These are phyloP conservation scores for Chytriomyces sp. DNA, from an alignment of 192 early-diverging fungal species.

Conservation along the genomic window DNA sequence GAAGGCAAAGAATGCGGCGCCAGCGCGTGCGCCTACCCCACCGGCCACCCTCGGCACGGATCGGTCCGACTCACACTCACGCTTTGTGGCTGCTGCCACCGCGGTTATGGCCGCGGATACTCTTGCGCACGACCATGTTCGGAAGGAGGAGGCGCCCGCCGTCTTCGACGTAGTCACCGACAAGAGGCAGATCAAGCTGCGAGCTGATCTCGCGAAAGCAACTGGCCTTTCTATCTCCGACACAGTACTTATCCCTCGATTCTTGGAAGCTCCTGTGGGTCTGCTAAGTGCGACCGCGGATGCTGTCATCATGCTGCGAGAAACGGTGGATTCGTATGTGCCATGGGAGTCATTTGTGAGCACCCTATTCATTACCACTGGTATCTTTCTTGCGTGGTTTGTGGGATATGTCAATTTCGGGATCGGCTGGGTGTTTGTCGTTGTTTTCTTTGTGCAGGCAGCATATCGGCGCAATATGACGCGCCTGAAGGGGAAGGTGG, in stretches of 20 bases:
- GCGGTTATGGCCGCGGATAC: not conserved
- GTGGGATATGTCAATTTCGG: conserved; percentile 34
- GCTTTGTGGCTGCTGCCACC: not conserved
- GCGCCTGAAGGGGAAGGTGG: conserved; percentile 23
- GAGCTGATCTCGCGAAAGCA: not conserved
- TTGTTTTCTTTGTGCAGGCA: conserved; percentile 28
- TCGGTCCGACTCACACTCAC: not conserved
- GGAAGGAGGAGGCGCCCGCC: no score
- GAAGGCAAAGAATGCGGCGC: not conserved
- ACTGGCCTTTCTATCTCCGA: not conserved
- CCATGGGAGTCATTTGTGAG: conserved; percentile 23
- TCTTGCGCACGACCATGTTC: no score
- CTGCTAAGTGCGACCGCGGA: not conserved
- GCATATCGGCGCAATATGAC: conserved; percentile 25
- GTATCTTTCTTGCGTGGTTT: conserved; percentile 21
- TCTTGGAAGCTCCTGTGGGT: not conserved
- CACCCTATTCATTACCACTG: conserved; percentile 25
- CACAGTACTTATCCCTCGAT: not conserved
- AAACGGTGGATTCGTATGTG: not conserved
- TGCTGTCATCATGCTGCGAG: not conserved
- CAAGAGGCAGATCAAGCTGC: not conserved
- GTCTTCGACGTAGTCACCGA: not conserved
- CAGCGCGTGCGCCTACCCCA: not conserved
- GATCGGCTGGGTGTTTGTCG: conserved; percentile 27
- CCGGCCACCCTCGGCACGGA: not conserved